Base-by-base conservation (phyloP, 495 filamentous ascomycete species). In the Penicillium subrubescens region DNA sequence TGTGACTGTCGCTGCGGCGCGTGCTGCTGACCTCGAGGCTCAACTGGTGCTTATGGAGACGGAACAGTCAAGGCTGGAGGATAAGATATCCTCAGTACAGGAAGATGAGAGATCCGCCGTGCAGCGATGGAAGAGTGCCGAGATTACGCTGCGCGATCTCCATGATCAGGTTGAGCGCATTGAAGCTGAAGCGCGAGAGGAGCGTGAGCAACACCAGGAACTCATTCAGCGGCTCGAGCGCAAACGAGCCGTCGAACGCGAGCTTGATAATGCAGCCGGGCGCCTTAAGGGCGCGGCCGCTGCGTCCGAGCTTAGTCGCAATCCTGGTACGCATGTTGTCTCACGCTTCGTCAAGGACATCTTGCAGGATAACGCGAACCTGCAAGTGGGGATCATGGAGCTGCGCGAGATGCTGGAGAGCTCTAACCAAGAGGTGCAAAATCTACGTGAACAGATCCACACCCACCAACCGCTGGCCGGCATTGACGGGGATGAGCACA, bases 331-430 rank as follows among this genome's bases (percentile, higher is more conserved):
- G 41, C 86, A 81, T 59, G 92, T 96, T 15, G 90, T 97, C 8
- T 93, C 91, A 37, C 90, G 93, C 69, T 97, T 99, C 63, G 94
- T 99, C 60, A 92, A 92, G 71, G 94, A 97, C 69, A 93, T 99
- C 51, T 77, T 99, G 39, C 91, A 96, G 70, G 94, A 99, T 72
- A 99, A 99, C 71, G 92, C 92, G 15, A 96, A 93, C 67, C 80
- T 99, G 54, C 94, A 97, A 71, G 83, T 92, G 59, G 93, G 91
- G 14, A 94, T 97, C 54, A 86, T 92, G 60, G 94, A 99, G 75
- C 79, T 99, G 37, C 84, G 94, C 19, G 94, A 97, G 73, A 89
- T 97, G 90, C 83, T 99, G 29, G 85, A 91, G 64, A 93, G 85
- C 69, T 96, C 94, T n/a, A 96, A 97, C 71, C 89, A 96, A 69